Conservation (phyloP, 2,329 filamentous ascomycete species). For the Fusarium denticulatum region DNA sequence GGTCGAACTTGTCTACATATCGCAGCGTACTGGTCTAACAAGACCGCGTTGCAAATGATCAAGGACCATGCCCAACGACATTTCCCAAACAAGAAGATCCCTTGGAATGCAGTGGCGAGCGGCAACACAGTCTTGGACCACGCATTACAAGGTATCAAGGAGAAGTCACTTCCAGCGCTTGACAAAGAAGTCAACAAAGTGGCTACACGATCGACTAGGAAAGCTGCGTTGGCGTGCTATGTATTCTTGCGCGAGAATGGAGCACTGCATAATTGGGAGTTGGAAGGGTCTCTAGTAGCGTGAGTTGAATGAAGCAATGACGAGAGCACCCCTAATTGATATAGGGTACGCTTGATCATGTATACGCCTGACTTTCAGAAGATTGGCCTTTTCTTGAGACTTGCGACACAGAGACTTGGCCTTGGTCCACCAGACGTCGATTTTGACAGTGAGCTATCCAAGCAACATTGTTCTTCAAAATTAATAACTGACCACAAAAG, state of each 20-base stretch:
- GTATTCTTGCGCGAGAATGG: neutral
- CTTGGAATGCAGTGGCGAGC: neutral
- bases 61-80: neutral
- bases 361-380: neutral
- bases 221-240: neutral
- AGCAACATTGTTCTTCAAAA: rapidly evolving
- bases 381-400: neutral
- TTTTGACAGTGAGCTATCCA: neutral
- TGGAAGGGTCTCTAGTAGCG: neutral
- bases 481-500: rapidly evolving
- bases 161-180: neutral
- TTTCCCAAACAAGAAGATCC: rapidly evolving
- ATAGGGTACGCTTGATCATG: neutral
- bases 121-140: neutral
- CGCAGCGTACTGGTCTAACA: neutral
- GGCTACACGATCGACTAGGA: rapidly evolving
- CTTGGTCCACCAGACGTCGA: neutral
- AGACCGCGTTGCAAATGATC: neutral
- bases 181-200: neutral
- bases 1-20: rapidly evolving
- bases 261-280: neutral
- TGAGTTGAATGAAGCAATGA: rapidly evolving
- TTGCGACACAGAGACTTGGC: neutral
- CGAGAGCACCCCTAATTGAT: rapidly evolving
- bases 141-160: neutral